Evolutionary conservation across 345 rosid genomes (phyloP).

Genomic region (Murraya paniculata): DNA sequence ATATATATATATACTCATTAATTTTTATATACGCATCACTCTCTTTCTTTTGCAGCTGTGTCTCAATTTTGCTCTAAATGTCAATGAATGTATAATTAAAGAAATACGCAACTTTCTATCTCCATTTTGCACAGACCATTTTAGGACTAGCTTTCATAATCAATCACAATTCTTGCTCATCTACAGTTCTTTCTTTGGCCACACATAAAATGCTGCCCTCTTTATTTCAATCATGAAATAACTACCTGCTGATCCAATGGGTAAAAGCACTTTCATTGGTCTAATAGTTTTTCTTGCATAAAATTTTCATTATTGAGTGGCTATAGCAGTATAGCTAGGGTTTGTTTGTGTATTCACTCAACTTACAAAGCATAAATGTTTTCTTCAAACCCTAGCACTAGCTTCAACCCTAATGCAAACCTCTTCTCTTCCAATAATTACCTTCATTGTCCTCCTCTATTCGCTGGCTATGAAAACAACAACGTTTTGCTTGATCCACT

Average conservation of each 20-base stretch:
- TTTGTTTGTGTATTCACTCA: background rate
- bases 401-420: slow-evolving; percentile 13
- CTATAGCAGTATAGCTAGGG: slow-evolving; percentile 4
- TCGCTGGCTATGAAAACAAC: slow-evolving; percentile 7
- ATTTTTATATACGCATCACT: background rate
- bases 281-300: background rate
- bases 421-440: slow-evolving; percentile 15
- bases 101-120: background rate
- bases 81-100: background rate
- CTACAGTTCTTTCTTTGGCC: background rate
- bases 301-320: background rate
- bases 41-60: background rate
- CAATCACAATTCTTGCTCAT: background rate
- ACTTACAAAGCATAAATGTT: slow-evolving; percentile 23
- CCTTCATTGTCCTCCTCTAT: slow-evolving; percentile 7
- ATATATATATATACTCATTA: background rate
- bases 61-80: background rate
- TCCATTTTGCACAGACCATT: background rate
- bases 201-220: background rate
- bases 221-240: background rate
- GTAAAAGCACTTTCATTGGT: slow-evolving; percentile 8
- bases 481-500: slow-evolving; percentile 14
- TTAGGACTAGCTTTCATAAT: background rate
- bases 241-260: background rate
- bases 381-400: slow-evolving; percentile 8